Evolutionary conservation across 805 yeast genomes (phyloP).

Genomic region (Candida hispaniensis): DNA sequence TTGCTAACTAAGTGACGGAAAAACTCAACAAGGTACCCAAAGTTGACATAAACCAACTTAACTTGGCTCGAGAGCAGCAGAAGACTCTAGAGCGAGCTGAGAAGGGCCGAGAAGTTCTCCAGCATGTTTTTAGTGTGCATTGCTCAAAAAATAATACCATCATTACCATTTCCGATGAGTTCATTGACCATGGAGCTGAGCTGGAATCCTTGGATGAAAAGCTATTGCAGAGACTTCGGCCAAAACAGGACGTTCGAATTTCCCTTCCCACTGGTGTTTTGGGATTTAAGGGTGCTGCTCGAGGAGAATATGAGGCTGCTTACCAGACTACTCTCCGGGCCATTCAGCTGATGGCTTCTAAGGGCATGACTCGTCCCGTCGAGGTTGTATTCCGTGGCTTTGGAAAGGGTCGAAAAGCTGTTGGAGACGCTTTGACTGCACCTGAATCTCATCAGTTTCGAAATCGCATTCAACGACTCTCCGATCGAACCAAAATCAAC

Average conservation of each 20-base stretch:
- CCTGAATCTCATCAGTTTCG: constrained; percentile 72
- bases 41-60: constrained; percentile 10
- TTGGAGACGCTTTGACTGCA: constrained; percentile 72
- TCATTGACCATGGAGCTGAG: constrained; percentile 5
- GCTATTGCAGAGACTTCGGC: constrained; percentile 45
- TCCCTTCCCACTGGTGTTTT: constrained; percentile 71
- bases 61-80: constrained; percentile 12
- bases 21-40: constrained; percentile 14
- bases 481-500: constrained; percentile 72
- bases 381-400: constrained; percentile 73
- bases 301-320: constrained; percentile 89
- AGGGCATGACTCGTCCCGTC: constrained; percentile 46
- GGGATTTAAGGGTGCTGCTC: constrained; percentile 81
- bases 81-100: constrained; percentile 8
- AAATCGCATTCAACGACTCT: constrained; percentile 53
- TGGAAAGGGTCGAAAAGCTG: constrained; percentile 86
- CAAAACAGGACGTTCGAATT: constrained; percentile 64
- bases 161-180: constrained; percentile 14
- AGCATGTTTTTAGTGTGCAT: constrained; percentile 8
- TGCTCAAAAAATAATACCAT: constrained; percentile 12
- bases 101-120: constrained; percentile 15
- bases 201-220: constrained; percentile 15
- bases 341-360: constrained; percentile 61
- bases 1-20: constrained; percentile 13
- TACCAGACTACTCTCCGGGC: constrained; percentile 71